These are phyloP conservation scores for Maudiozyma serrabonitensis DNA, from an alignment of 805 yeast genomes.

Conservation along the genomic window DNA sequence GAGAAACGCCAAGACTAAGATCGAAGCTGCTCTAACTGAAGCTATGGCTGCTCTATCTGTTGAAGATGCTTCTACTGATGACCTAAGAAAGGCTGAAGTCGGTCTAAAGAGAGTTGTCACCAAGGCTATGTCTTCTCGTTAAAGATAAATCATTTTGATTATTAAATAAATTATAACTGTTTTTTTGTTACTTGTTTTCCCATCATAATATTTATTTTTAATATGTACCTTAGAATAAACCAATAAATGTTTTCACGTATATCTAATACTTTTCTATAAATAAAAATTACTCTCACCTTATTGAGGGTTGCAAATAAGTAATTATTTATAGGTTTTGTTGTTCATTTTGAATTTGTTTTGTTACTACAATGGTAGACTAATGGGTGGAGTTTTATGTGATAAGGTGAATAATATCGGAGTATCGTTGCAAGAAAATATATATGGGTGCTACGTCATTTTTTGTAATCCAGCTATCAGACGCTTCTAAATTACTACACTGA, in stretches of 20 bases:
- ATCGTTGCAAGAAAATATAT: too few species aligned
- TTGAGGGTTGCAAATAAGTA: too few species aligned
- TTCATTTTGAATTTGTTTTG: too few species aligned
- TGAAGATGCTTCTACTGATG: slow-evolving; percentile 94
- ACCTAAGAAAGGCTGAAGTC: slow-evolving; percentile 98
- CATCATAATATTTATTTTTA: slow-evolving; percentile 7
- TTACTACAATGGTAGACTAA: too few species aligned
- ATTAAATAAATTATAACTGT: background rate
- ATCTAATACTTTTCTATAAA: background rate
- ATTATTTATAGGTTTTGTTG: too few species aligned
- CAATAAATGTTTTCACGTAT: slow-evolving; percentile 4
- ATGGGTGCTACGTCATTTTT: too few species aligned
- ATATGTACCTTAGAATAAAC: slow-evolving; percentile 16
- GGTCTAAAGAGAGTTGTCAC: slow-evolving; percentile 98
- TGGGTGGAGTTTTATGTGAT: too few species aligned
- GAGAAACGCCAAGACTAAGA: slow-evolving; percentile 94
- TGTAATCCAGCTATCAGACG: too few species aligned
- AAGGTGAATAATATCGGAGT: too few species aligned
- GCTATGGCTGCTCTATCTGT: slow-evolving; percentile 96
- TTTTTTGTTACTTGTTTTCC: background rate
- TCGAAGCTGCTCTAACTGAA: slow-evolving; percentile 95
- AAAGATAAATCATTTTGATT: slow-evolving; percentile 28
- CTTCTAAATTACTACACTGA: too few species aligned
- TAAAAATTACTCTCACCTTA: background rate
- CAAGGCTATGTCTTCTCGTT: slow-evolving; percentile 98